Conservation (phyloP, 179 eudicot species). For the Kewa caespitosa region DNA sequence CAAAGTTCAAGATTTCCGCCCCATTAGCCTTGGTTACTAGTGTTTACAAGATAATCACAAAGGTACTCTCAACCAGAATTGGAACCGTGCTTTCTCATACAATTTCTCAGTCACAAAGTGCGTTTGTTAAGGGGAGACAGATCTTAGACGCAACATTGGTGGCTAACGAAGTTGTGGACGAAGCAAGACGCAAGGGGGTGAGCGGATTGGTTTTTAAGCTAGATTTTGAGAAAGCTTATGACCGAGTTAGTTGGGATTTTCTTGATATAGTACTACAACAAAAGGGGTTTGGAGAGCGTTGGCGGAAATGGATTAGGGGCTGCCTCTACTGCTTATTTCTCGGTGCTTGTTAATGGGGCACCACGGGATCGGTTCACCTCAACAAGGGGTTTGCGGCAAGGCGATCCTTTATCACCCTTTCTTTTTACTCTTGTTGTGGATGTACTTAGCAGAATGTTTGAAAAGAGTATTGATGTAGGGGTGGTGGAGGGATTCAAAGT, state of each 20-base stretch:
- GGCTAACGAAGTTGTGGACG: background rate
- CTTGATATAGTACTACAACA: background rate
- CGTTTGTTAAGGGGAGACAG: background rate
- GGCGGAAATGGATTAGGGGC: background rate
- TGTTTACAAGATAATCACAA: background rate
- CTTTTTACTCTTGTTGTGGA: too few species aligned
- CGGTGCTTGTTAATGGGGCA: background rate
- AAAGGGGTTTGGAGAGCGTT: background rate
- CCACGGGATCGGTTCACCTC: background rate
- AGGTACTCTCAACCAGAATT: background rate
- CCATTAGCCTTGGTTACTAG: background rate
- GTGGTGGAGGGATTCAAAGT: too few species aligned
- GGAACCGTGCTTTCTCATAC: background rate
- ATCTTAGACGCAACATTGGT: background rate
- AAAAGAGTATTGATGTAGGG: too few species aligned
- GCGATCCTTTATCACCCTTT: background rate
- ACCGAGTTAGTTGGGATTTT: background rate
- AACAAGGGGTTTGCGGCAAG: background rate
- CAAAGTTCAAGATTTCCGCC: background rate
- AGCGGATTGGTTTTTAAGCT: background rate
- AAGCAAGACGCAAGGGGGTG: background rate
- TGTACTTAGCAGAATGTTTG: too few species aligned
- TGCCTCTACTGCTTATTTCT: background rate
- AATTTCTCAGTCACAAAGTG: background rate
- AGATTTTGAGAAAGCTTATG: background rate